These are phyloP conservation scores for Collariella sp. DNA, from an alignment of 495 filamentous ascomycete species.

Conservation along the genomic window DNA sequence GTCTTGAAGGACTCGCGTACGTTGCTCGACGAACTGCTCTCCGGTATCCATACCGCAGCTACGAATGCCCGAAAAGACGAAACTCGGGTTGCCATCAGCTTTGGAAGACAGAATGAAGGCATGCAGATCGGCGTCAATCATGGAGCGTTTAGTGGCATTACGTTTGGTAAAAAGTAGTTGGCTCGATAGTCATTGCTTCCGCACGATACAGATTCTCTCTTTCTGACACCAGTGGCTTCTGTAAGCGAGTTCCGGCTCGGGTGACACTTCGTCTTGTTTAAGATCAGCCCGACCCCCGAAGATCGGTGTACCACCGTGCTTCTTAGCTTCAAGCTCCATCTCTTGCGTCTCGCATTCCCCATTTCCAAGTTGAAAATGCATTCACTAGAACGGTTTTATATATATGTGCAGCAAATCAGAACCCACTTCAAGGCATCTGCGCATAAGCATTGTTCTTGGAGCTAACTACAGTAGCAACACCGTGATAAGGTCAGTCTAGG, in stretches of 20 bases:
- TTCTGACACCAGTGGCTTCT: neutral
- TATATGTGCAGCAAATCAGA: neutral
- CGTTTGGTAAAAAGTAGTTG: slow-evolving; percentile 9
- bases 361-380: neutral
- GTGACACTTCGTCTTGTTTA: neutral
- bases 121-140: slow-evolving; percentile 6
- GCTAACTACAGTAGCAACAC: too few relatives aligned
- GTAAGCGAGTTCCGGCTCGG: neutral
- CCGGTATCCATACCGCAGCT: slow-evolving; percentile 26
- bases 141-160: slow-evolving; percentile 9
- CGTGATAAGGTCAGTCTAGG: neutral
- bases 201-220: neutral
- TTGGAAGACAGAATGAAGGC: slow-evolving; percentile 9
- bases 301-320: neutral
- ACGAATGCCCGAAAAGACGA: slow-evolving; percentile 13
- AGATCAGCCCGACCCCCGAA: too few relatives aligned
- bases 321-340: slow-evolving; percentile 6
- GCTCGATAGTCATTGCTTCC: too few relatives aligned
- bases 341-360: neutral
- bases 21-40: slow-evolving; percentile 28
- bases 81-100: slow-evolving; percentile 1
- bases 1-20: slow-evolving; percentile 22
- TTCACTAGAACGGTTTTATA: neutral
- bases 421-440: neutral
- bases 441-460: too few relatives aligned